Percentiles rank a stretch among this genome's conserved stretches.
Evolutionary conservation across 352 stramenopile species (phyloP).

Genomic region (Phytopythium mirpurense): DNA sequence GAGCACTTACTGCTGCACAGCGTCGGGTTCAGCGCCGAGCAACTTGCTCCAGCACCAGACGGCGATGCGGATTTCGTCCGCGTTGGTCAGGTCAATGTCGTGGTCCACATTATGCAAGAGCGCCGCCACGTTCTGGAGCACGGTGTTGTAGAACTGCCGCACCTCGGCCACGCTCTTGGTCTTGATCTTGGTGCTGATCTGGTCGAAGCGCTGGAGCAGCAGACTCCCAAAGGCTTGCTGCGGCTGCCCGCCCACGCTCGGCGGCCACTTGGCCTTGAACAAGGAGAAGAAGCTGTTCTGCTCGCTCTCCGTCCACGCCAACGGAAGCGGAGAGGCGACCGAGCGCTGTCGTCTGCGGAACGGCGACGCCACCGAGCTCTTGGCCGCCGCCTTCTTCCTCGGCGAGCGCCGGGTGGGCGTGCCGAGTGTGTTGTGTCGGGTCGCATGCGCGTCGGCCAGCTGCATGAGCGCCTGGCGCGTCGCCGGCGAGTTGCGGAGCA

Average conservation of each 20-base stretch:
- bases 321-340: conserved; percentile 8
- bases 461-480: conserved; percentile 5
- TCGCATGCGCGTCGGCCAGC: conserved; percentile 10
- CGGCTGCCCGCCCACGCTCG: conserved; percentile 10
- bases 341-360: conserved; percentile 13
- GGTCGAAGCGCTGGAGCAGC: conserved; percentile 49
- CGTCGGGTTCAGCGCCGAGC: conserved; percentile 24
- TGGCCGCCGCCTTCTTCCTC: conserved; percentile 14
- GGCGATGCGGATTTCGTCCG: conserved; percentile 65
- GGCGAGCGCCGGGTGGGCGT: conserved; percentile 8
- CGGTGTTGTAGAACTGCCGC: conserved; percentile 47
- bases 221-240: conserved; percentile 30
- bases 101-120: conserved; percentile 39
- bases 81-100: conserved; percentile 59
- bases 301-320: conserved; percentile 45
- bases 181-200: conserved; percentile 55
- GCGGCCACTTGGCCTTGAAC: conserved; percentile 68
- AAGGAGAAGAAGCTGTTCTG: conserved; percentile 62
- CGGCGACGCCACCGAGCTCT: background rate
- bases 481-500: conserved; percentile 2
- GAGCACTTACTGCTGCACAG: conserved; percentile 22
- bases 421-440: conserved; percentile 7
- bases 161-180: conserved; percentile 61
- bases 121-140: conserved; percentile 40
- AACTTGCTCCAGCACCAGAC: conserved; percentile 74